Percentiles rank a stretch among this genome's conserved stretches.
Evolutionary conservation across 768 basidiomycete genomes (phyloP).

Genomic region (Mycena galopus): DNA sequence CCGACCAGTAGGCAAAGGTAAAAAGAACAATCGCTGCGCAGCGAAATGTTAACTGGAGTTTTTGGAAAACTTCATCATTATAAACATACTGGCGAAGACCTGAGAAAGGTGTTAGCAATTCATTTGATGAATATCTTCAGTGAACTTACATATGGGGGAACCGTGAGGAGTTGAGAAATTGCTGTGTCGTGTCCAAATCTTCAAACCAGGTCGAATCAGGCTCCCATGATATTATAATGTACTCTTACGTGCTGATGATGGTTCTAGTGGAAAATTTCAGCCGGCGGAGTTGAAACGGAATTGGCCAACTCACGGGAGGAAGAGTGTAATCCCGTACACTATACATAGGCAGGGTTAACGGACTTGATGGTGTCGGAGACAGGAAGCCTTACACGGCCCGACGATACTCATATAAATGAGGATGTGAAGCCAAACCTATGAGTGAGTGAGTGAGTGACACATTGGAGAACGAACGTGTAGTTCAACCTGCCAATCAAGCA

Average conservation of each 20-base stretch:
- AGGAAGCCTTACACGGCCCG: constrained; percentile 63
- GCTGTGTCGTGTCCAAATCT: constrained; percentile 72
- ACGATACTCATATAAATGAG: constrained; percentile 72
- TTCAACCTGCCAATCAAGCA: constrained; percentile 74
- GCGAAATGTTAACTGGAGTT: neutral
- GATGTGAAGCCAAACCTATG: constrained; percentile 66
- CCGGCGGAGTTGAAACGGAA: neutral
- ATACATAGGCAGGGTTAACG: neutral
- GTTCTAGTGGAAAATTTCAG: constrained; percentile 52
- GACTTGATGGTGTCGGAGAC: neutral
- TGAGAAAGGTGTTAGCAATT: neutral
- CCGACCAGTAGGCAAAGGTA: constrained; percentile 69
- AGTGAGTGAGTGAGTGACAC: neutral
- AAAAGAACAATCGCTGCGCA: constrained; percentile 63
- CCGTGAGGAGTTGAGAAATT: constrained; percentile 74
- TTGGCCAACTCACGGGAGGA: constrained; percentile 68
- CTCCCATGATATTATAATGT: neutral
- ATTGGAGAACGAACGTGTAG: neutral
- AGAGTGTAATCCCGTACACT: constrained; percentile 52
- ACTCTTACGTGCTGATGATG: constrained; percentile 65
- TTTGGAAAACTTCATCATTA: neutral
- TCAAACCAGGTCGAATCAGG: neutral
- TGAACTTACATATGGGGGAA: constrained; percentile 67
- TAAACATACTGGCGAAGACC: constrained; percentile 66
- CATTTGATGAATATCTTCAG: neutral